Evolutionary conservation across 2,329 filamentous ascomycete species (phyloP), one percentile per base, ranked within the genome.

Genomic region (Fusarium albosuccineum): DNA sequence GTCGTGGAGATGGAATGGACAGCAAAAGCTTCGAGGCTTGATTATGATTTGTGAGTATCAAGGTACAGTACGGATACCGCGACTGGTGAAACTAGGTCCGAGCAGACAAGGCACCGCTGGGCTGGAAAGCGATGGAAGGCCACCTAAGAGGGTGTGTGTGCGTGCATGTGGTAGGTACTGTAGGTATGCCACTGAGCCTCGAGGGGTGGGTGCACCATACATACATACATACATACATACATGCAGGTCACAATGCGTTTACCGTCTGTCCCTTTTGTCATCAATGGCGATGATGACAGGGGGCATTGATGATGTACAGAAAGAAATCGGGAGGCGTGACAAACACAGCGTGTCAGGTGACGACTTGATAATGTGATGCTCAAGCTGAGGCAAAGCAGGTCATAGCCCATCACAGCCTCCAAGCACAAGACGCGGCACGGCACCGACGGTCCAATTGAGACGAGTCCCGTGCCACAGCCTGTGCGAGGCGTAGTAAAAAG

Each of bases 291-390:
- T 10, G 27, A 39, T 17, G 49, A 33, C 27, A 48, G 33, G 29
- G 29, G 37, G 14, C 17, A 40, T 16, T 26, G 29, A 45, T 57
- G 42, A 44, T 57, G 36, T 54, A 44, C 29, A 17, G 29, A 6
- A 30, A 60, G 30, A 39, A 49, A 26, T 42, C 54, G 50, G 39
- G 41, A 62, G 61, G 52, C 44, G 64, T 68, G 50, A 44, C 39
- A 40, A 46, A 53, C 65, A 55, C 52, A 36, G 60, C 39, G 27
- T 46, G 66, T 68, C 65, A 68, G 65, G 66, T 68, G 66, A 68
- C 51, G 49, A 34, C 17, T 49, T 66, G 65, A 52, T 49, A 66
- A 68, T 62, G 65, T 68, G 57, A 65, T 67, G 44, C 41, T 34
- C 6, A 45, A 17, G 44, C 29, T 48, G 44, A 49, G 39, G 50